Evolutionary conservation across 2,329 filamentous ascomycete species (phyloP), one percentile per base, ranked within the genome.

Genomic region (Apiospora kogelbergensis): DNA sequence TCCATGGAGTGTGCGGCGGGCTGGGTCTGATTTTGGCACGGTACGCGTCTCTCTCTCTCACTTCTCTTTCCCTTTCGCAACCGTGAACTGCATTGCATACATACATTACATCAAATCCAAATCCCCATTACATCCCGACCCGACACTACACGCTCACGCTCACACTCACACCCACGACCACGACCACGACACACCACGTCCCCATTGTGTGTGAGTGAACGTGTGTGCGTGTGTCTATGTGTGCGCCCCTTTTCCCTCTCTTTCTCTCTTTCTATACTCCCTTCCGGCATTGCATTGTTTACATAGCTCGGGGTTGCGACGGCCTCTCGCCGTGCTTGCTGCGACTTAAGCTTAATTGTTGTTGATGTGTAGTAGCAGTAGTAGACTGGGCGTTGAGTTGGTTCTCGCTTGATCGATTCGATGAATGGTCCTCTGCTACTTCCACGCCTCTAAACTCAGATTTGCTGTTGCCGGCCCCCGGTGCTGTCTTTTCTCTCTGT

Each of bases 1-100:
- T 46, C 33, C 17, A 24, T 53, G 24, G 63, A 15, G 53, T 37
- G 53, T 60, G 53, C 53, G 53, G 53, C 53, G 30, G 37, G 53
- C 53, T 60, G 53, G 53, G 53, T 60, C 53, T 60, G 53, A 60
- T 37, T 40, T 68, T 65, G 63, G 64, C 69, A 68, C 69, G 69
- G 69, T 70, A 68, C 69, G 69, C 69, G 69, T 70, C 69, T 70
- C 63, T 53, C 26, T 48, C 26, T 53, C 30, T 48, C 26, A 40
- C 65, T 66, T 45, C 48, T 45, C 40, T 48, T 60, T 46, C 30
- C 41, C 60, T 44, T 60, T 48, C 63, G 53, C 53, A 60, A 60
- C 53, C 53, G 53, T 60, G 53, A 60, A 60, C 53, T 37, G 53
- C 53, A 60, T 60, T 60, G 17, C 42, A 45, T 60, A 17, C 30